Conservation (phyloP, 177 flowering plant genomes). For the Vitis hybrid region DNA sequence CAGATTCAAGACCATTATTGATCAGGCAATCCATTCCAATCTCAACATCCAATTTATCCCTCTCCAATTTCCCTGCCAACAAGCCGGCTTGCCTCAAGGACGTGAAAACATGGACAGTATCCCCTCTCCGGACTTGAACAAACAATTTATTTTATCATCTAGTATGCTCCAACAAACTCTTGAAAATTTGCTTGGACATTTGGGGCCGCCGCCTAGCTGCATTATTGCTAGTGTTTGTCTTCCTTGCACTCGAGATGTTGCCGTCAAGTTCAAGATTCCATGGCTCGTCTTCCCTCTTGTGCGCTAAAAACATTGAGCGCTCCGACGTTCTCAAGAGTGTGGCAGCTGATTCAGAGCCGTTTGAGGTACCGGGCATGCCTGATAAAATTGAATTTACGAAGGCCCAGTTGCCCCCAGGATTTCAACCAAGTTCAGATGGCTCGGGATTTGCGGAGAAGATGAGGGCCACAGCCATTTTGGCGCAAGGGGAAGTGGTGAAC, state of each 20-base stretch:
- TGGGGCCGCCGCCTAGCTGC: too few species aligned
- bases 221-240: too few species aligned
- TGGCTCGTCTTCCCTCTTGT: too few species aligned
- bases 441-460: not conserved
- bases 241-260: too few species aligned
- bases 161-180: too few species aligned
- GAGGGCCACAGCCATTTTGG: not conserved
- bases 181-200: too few species aligned
- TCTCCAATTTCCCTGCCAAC: slow-evolving; percentile 3
- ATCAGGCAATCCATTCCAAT: not conserved
- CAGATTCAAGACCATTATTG: not conserved
- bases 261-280: too few species aligned
- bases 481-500: slow-evolving; percentile 3
- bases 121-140: not conserved
- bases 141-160: too few species aligned
- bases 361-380: not conserved
- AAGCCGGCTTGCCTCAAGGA: slow-evolving; percentile 8
- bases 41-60: slow-evolving; percentile 1
- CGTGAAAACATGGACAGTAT: slow-evolving; percentile 5
- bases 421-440: too few species aligned
- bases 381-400: not conserved
- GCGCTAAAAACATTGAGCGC: too few species aligned
- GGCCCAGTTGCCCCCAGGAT: slow-evolving; percentile 3
- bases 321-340: too few species aligned
- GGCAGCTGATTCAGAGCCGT: too few species aligned